Base-by-base conservation (phyloP, 257 asterid genomes). In the Przewalskia tangutica region DNA sequence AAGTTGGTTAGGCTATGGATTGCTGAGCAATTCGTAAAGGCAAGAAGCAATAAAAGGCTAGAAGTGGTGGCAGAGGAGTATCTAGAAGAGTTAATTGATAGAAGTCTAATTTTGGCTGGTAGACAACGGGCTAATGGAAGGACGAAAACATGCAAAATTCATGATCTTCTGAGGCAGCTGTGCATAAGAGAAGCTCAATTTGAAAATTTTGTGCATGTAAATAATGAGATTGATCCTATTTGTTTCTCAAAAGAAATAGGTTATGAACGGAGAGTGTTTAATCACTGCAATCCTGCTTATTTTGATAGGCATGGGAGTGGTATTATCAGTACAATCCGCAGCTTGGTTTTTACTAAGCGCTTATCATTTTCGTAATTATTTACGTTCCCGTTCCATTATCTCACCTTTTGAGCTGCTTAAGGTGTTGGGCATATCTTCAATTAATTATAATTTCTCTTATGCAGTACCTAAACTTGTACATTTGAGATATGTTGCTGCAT, bases 21-120 rank as follows among this genome's bases (percentile, higher is more conserved):
- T 38, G 84, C 34, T 11, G 86, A 80, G 23, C 82, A 77, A 2
- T 84, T 84, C 46, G 6, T 84, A 6, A 40, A 11, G 38, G 17
- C 67, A 46, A 20, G 60, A 13, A 67, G 9, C 7, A 4, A 9
- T 7, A 7, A 17, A 6, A 34, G 64, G 18, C 44, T 58, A 23
- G 76, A 66, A 23, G 58, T 20, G 8, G 53, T 79, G n/a, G 81
- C 81, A 16, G 50, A 17, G 81, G 60, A 11, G 53, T 77, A 62
- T 70, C 48, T 67, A 80, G 7, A 59, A 48, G 86, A 84, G 7
- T 13, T 84, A 34, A 55, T 79, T 58, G 80, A 17, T 12, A 27
- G 84, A 32, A 83, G 82, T 16, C 79, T 83, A 6, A 65, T 77
- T n/a, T 75, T 67, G 4, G 40, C 14, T 2, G 80, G 55, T 40